phyloP scores from a whole-genome alignment of 768 basidiomycete genomes.

The Rhodotorula sphaerocarpa region DNA sequence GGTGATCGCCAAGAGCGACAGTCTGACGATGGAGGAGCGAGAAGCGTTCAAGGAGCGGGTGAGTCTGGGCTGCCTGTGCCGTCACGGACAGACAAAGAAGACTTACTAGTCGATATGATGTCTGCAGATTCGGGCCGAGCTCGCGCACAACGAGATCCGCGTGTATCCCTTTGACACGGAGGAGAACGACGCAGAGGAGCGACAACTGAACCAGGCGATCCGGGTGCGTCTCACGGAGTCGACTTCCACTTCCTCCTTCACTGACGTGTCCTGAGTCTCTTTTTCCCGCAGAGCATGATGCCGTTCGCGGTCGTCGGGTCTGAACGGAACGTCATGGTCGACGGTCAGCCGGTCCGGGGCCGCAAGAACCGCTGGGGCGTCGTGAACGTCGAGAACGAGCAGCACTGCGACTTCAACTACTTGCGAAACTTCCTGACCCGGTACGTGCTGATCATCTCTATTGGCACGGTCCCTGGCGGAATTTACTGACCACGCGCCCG shows the following conservation, averaged over 20 bases:
- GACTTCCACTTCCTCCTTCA: too few species aligned
- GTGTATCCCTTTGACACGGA: constrained; percentile 96
- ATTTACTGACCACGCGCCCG: neutral
- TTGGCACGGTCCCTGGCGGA: neutral
- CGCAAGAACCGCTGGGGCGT: constrained; percentile 98
- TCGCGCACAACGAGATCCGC: constrained; percentile 82
- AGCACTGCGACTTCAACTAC: constrained; percentile 96
- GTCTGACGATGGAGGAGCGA: constrained; percentile 84
- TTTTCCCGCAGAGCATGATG: constrained; percentile 68
- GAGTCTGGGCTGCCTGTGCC: constrained; percentile 20
- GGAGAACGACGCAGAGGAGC: constrained; percentile 86
- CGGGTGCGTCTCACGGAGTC: constrained; percentile 53
- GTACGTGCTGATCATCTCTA: constrained; percentile 52
- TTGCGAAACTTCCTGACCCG: constrained; percentile 92
- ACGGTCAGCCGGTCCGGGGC: constrained; percentile 87
- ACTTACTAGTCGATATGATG: too few species aligned
- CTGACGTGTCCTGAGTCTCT: too few species aligned
- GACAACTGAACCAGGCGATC: constrained; percentile 79
- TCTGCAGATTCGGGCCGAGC: constrained; percentile 77
- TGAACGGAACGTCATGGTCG: constrained; percentile 86
- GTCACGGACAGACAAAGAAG: neutral
- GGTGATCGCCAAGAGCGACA: constrained; percentile 97
- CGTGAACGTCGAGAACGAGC: constrained; percentile 92
- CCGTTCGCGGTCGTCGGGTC: constrained; percentile 98
- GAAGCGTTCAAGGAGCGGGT: constrained; percentile 88